phyloP scores from a whole-genome alignment of 129 eudicot species.

The Tagetes patula region DNA sequence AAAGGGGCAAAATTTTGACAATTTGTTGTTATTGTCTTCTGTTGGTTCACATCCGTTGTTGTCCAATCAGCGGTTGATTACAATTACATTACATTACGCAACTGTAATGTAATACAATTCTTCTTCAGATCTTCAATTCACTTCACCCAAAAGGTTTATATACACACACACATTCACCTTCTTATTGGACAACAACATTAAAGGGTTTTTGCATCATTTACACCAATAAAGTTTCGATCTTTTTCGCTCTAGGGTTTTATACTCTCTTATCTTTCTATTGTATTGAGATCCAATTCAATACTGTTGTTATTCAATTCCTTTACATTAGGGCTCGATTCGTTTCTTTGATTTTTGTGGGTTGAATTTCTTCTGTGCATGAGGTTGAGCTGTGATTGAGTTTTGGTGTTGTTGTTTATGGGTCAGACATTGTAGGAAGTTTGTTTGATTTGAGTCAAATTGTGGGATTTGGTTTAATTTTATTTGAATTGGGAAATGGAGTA shows the following conservation, averaged over 20 bases:
- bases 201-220: constrained; percentile 23
- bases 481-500: constrained; percentile 51
- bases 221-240: constrained; percentile 28
- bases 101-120: constrained; percentile 10
- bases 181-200: background rate
- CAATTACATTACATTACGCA: background rate
- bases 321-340: constrained; percentile 18
- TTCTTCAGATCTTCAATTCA: constrained; percentile 33
- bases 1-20: constrained; percentile 12
- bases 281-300: constrained; percentile 25
- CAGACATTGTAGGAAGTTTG: background rate
- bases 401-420: background rate
- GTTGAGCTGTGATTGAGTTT: constrained; percentile 1
- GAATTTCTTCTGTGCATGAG: background rate
- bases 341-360: background rate
- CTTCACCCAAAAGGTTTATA: constrained; percentile 23
- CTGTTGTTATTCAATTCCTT: constrained; percentile 11
- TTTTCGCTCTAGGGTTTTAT: constrained; percentile 30
- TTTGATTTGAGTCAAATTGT: constrained; percentile 21
- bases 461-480: constrained; percentile 17
- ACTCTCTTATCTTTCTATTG: background rate
- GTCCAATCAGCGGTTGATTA: constrained; percentile 34
- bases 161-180: constrained; percentile 22
- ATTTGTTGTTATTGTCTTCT: constrained; percentile 12
- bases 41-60: constrained; percentile 24